Conservation (phyloP, 257 asterid genomes). For the Ehretia macrophylla region DNA sequence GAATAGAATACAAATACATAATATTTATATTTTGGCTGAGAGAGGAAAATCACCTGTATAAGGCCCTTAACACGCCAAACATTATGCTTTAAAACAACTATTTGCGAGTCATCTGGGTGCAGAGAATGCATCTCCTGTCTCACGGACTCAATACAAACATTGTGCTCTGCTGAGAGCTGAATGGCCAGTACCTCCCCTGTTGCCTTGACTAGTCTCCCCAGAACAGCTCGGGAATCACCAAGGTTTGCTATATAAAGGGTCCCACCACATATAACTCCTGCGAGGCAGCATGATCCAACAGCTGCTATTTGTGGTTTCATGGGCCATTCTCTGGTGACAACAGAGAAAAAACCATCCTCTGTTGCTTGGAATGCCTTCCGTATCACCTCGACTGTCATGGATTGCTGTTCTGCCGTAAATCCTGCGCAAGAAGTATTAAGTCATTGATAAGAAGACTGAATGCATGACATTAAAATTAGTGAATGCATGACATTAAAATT, state of each 20-base stretch:
- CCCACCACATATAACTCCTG: constrained; percentile 56
- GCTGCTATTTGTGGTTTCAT: constrained; percentile 61
- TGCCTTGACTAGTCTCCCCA: constrained; percentile 59
- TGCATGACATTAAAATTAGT: background rate
- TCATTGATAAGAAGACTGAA: background rate
- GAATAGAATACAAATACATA: background rate
- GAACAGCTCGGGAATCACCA: constrained; percentile 69
- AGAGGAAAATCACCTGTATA: constrained; percentile 44
- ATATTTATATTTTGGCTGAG: background rate
- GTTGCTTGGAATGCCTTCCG: constrained; percentile 63
- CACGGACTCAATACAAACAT: constrained; percentile 57
- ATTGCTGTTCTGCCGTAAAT: constrained; percentile 55
- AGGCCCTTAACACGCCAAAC: constrained; percentile 82
- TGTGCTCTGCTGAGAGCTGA: constrained; percentile 68
- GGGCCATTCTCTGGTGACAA: constrained; percentile 54
- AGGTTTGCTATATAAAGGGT: constrained; percentile 58
- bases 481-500: too few relatives aligned
- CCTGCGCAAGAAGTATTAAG: constrained; percentile 25
- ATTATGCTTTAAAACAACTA: constrained; percentile 69
- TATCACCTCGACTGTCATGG: constrained; percentile 57
- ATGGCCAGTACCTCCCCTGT: constrained; percentile 59
- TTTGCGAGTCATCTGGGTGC: constrained; percentile 65
- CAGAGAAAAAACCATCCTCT: constrained; percentile 58
- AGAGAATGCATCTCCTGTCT: constrained; percentile 54
- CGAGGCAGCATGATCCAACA: constrained; percentile 71